Evolutionary conservation across 805 yeast genomes (phyloP), one percentile per base, ranked within the genome.

Genomic region (Nakazawaea sp.): DNA sequence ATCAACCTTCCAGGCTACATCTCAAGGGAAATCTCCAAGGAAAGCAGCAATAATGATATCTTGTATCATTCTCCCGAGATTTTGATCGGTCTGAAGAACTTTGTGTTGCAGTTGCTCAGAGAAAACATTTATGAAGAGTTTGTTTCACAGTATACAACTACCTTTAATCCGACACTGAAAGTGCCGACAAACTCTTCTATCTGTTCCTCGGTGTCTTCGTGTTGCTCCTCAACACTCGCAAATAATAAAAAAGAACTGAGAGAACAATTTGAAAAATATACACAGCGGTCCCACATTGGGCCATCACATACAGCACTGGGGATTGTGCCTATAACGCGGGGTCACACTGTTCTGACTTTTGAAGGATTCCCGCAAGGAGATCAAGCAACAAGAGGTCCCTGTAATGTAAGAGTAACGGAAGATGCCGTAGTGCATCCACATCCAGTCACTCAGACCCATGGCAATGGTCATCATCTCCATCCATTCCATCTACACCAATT

Each of bases 1-100:
- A 61, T 75, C 41, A 75, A 74, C 49, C 44, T 75, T 18, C 68
- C 77, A 0, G 49, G 58, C 41, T 56, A 59, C 6, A 54, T 69
- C 3, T 58, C 52, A 42, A 50, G 56, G 12, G 47, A 45, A 15
- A 43, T 58, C n/a, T 39, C 55, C 9, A 18, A 30, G 9, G 66
- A 60, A 36, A 48, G 49, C 24, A 33, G 45, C 5, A 38, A 47
- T 33, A 32, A 32, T 12, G 37, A 45, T 17, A 44, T 61, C 10
- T 62, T 51, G 13, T 55, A 48, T 36, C 62, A 59, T 34, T 53
- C 61, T 1, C 64, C 64, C 11, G 33, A 47, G 35, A 50, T 51
- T 3, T 44, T 59, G 9, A 27, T 55, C 12, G 53, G 47, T 8
- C 58, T 61, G 5, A 58, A 56, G 41, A 56, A 55, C 37, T 51